Evolutionary conservation across 1,284 basidiomycete genomes (phyloP).

Genomic region (Pisolithus thermaeus): DNA sequence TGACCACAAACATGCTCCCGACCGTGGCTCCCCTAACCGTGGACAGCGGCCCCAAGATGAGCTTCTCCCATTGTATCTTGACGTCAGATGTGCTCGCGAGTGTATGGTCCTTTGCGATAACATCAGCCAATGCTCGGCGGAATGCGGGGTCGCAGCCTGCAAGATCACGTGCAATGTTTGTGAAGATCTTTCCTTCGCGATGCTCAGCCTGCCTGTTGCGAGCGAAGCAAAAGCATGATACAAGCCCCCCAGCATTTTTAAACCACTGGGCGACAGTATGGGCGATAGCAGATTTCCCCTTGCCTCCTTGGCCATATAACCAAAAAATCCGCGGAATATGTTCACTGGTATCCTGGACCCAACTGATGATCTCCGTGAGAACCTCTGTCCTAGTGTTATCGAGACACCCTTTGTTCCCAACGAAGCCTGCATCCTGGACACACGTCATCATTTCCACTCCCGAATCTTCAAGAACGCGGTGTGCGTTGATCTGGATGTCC

Average conservation of each 20-base stretch:
- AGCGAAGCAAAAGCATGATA: conserved; percentile 17
- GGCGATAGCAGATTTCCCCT: conserved; percentile 16
- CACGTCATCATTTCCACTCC: not conserved
- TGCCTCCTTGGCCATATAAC: conserved; percentile 14
- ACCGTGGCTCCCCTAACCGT: not conserved
- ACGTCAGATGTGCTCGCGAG: not conserved
- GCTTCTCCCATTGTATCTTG: conserved; percentile 1
- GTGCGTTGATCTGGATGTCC: not conserved
- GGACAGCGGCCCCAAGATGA: not conserved
- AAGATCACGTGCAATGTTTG: conserved; percentile 15
- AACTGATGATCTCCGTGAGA: conserved; percentile 7
- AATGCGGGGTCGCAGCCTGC: conserved; percentile 4
- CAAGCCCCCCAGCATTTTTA: conserved; percentile 2
- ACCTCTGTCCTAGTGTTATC: conserved; percentile 10
- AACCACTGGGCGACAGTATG: conserved; percentile 12
- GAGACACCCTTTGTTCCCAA: conserved; percentile 5
- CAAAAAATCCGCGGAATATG: conserved; percentile 8
- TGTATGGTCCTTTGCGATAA: conserved; percentile 1
- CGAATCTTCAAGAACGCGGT: not conserved
- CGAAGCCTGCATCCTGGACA: not conserved
- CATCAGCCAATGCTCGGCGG: not conserved
- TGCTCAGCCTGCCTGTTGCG: not conserved
- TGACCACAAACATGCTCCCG: not conserved
- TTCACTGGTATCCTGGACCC: conserved; percentile 1
- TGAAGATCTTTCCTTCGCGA: conserved; percentile 6